Base-by-base conservation (phyloP, 129 eudicot genomes). In the Kitagawia praeruptora region DNA sequence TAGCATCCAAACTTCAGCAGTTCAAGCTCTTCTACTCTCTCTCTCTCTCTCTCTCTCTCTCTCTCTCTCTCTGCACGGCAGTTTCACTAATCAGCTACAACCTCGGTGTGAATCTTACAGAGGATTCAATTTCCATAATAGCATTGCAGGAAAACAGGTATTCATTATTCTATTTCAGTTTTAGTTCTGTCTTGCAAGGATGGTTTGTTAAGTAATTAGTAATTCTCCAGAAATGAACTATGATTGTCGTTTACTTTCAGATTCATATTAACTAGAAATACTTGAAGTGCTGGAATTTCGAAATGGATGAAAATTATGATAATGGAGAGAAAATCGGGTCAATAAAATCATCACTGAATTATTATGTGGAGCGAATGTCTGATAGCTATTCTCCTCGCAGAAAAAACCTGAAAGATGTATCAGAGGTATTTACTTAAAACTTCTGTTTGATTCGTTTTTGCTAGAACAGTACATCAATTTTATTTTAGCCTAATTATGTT, bases 351-450 rank as follows among this genome's bases (percentile, higher is more conserved):
- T 31, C 77, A 0, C 19, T 75, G 58, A 46, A 75, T 75, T 75
- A 14, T 16, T 75, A 27, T 46, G 41, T 28, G 34, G 77, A 75
- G 40, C 28, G 13, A 44, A n/a, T 44, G 38, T 44, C 21, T 4
- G 77, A 44, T 0, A 42, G 63, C 42, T 75, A 75, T 75, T 75
- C 77, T 3, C 61, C 77, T 27, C n/a, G 1, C 16, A 75, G 61
- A 27, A 46, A 27, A 42, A 34, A 34, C 42, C 9, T 67, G 41
- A 67, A 67, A 42, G 73, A 67, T 67, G 23, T 67, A n/a, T 75
- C 77, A 27, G 61, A 74, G 61, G 77, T 75, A 75, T 75, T 75
- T 45, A 45, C 21, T 46, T 47, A 45, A 21, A 27, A 73, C 77
- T 73, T 25, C 69, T 61, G 34, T n/a, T 61, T 10, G 2, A 9